phyloP scores from a whole-genome alignment of 148 eudicot species.

The Fagopyrum tataricum region DNA sequence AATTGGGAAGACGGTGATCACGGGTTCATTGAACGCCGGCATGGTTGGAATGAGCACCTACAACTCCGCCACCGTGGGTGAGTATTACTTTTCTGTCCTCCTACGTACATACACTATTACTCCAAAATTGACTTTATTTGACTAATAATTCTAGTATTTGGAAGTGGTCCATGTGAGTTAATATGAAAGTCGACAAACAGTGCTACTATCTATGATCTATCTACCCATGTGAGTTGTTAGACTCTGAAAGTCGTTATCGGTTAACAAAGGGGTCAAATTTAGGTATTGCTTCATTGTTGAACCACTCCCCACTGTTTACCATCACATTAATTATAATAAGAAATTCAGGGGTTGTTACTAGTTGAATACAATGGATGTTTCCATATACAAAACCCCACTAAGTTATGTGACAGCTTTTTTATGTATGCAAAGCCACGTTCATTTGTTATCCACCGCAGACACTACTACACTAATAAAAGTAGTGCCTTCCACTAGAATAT shows the following conservation, averaged over 20 bases:
- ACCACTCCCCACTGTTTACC: too few species aligned
- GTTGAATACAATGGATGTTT: background rate
- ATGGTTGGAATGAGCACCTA: constrained; percentile 54
- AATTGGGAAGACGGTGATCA: constrained; percentile 68
- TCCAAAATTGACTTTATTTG: background rate
- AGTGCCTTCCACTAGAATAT: too few species aligned
- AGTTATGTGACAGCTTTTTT: background rate
- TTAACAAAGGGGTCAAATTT: background rate
- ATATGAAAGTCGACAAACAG: background rate
- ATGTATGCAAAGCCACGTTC: background rate
- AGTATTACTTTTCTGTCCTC: constrained; percentile 13
- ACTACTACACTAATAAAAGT: too few species aligned
- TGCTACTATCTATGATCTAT: background rate
- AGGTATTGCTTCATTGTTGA: background rate
- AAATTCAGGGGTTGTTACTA: background rate
- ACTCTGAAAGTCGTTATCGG: background rate
- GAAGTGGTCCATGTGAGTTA: background rate
- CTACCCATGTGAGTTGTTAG: constrained; percentile 4
- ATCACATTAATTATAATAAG: too few species aligned
- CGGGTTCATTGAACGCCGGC: constrained; percentile 48
- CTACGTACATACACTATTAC: background rate
- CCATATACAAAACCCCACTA: background rate
- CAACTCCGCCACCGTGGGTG: constrained; percentile 80
- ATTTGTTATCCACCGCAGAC: background rate
- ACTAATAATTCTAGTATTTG: background rate